Evolutionary conservation across 768 basidiomycete species (phyloP).

Genomic region (Boletus coccyginus): DNA sequence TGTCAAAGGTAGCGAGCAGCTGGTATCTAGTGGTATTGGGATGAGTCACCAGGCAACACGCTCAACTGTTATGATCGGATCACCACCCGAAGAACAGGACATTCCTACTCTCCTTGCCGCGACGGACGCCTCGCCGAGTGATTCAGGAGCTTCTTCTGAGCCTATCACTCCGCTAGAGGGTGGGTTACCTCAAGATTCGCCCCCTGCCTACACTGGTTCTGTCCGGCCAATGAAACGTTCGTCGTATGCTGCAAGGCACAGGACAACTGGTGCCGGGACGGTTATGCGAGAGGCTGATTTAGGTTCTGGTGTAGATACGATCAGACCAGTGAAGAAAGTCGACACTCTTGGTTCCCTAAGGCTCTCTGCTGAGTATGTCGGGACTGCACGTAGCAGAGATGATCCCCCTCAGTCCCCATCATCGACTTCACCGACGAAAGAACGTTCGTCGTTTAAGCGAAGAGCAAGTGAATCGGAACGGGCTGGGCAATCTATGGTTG

Average conservation of each 20-base stretch:
- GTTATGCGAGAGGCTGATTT: constrained; percentile 77
- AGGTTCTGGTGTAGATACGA: constrained; percentile 86
- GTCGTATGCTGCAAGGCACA: constrained; percentile 76
- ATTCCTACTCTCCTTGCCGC: constrained; percentile 39
- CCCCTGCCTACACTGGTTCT: constrained; percentile 74
- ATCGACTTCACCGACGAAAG: constrained; percentile 44
- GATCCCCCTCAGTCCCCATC: constrained; percentile 40
- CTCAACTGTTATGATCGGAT: constrained; percentile 71
- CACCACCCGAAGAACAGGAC: constrained; percentile 39
- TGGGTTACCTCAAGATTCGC: constrained; percentile 49
- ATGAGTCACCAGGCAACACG: constrained; percentile 55
- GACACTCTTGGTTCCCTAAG: constrained; percentile 75
- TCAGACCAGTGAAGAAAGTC: constrained; percentile 90
- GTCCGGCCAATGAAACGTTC: constrained; percentile 62
- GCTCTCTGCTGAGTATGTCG: constrained; percentile 79
- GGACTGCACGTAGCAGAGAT: constrained; percentile 59
- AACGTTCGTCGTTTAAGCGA: constrained; percentile 43
- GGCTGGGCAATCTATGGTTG: constrained; percentile 68
- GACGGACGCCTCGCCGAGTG: constrained; percentile 38
- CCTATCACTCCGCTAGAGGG: constrained; percentile 34
- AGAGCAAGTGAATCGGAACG: constrained; percentile 55
- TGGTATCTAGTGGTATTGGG: constrained; percentile 39
- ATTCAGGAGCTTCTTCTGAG: constrained; percentile 37
- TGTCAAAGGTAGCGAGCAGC: constrained; percentile 60
- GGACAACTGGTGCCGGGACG: constrained; percentile 62